Evolutionary conservation across 345 rosid species (phyloP).

Genomic region (Eucalyptus dawsonii): DNA sequence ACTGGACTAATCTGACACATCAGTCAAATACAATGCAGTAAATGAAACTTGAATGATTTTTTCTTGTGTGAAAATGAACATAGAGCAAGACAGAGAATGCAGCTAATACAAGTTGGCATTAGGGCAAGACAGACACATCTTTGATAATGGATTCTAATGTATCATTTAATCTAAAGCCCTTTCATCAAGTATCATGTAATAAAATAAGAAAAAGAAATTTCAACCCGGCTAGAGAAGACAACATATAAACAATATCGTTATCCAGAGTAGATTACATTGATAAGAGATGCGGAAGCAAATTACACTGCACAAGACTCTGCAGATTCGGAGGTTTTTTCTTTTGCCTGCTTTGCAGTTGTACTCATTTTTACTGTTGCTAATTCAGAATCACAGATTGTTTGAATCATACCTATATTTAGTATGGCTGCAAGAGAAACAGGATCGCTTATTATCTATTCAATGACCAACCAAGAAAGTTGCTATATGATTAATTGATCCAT

Average conservation of each 20-base stretch:
- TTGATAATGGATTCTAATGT: not conserved
- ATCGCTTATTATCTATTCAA: not conserved
- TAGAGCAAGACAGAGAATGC: not conserved
- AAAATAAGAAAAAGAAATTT: not conserved
- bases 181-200: not conserved
- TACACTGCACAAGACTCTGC: not conserved
- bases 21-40: not conserved
- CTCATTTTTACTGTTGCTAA: not conserved
- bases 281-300: not conserved
- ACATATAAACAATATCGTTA: not conserved
- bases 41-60: not conserved
- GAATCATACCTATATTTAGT: not conserved
- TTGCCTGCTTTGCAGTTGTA: not conserved
- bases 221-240: not conserved
- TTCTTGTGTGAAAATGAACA: not conserved
- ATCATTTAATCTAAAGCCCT: not conserved
- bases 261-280: not conserved
- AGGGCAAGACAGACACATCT: not conserved
- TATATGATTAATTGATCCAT: not conserved
- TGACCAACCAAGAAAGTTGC: not conserved
- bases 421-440: not conserved
- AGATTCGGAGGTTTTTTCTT: not conserved
- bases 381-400: not conserved
- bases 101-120: not conserved
- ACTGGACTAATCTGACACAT: not conserved